Evolutionary conservation across 1,139 yeast genomes (phyloP).

Genomic region (Taphrina pruni): DNA sequence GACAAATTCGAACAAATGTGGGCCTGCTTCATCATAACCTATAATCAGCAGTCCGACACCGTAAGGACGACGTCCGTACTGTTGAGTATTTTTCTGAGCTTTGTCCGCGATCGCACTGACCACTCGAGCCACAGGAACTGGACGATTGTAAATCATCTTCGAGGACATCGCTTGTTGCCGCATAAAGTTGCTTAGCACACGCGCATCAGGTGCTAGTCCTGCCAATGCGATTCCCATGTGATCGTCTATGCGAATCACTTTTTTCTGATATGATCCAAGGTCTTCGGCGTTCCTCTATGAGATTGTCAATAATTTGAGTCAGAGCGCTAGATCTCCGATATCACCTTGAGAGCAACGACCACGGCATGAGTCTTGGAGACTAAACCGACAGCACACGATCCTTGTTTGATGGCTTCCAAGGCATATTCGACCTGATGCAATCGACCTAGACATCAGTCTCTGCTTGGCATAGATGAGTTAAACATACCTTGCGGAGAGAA

Average conservation of each 20-base stretch:
- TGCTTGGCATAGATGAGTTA: background rate
- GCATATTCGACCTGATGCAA: constrained; percentile 75
- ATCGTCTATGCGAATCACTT: constrained; percentile 85
- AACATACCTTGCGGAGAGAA: constrained; percentile 43
- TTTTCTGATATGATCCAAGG: constrained; percentile 93
- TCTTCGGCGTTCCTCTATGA: constrained; percentile 86
- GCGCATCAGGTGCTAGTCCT: constrained; percentile 97
- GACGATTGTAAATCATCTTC: constrained; percentile 82
- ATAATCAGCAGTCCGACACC: constrained; percentile 92
- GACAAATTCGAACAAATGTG: constrained; percentile 91
- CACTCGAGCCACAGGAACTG: constrained; percentile 84
- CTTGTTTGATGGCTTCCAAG: constrained; percentile 95
- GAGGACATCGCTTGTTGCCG: constrained; percentile 92
- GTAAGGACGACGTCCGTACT: constrained; percentile 94
- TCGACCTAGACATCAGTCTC: constrained; percentile 4
- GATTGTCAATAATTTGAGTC: background rate
- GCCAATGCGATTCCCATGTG: constrained; percentile 96
- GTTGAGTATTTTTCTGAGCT: constrained; percentile 95
- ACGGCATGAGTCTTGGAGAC: constrained; percentile 87
- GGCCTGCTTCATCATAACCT: constrained; percentile 94
- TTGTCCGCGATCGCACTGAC: constrained; percentile 89
- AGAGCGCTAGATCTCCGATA: too few relatives aligned
- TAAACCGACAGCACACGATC: constrained; percentile 94
- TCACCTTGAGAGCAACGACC: constrained; percentile 78
- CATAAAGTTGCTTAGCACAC: constrained; percentile 80